A percentile compares a stretch with the other conserved stretches of the same genome.
Evolutionary conservation across 2,329 filamentous ascomycete genomes (phyloP).

Genomic region (Thyridium curvatum): DNA sequence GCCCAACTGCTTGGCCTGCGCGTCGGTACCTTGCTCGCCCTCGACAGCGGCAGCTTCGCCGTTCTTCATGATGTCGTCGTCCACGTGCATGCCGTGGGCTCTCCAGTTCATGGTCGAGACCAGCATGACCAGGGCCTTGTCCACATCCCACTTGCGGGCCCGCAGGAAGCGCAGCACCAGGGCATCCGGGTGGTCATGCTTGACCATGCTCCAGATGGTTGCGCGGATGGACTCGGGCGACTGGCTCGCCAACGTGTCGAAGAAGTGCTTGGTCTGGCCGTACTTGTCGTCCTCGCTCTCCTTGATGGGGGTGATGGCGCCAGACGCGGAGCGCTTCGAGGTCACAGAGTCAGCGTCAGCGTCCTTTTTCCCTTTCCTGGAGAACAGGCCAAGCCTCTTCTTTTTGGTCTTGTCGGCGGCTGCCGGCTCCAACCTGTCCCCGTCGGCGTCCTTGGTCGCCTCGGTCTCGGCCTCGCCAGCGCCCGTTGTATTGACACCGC

Average conservation of each 20-base stretch:
- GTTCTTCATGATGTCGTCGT: conserved; percentile 75
- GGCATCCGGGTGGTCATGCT: conserved; percentile 89
- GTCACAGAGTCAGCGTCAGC: conserved; percentile 34
- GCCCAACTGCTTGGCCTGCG: conserved; percentile 57
- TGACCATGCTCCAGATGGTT: conserved; percentile 90
- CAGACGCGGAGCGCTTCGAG: conserved; percentile 22
- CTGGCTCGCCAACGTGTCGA: conserved; percentile 70
- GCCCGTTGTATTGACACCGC: conserved; percentile 18
- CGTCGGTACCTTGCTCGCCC: conserved; percentile 48
- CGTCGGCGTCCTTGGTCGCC: conserved; percentile 14
- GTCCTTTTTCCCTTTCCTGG: conserved; percentile 52
- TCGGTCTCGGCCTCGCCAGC: conserved; percentile 12
- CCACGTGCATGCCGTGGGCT: conserved; percentile 73
- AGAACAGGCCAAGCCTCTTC: conserved; percentile 63
- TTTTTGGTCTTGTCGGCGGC: conserved; percentile 59
- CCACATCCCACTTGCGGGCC: conserved; percentile 92
- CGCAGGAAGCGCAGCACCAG: conserved; percentile 76
- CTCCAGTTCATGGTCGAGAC: conserved; percentile 94
- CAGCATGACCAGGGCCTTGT: conserved; percentile 89
- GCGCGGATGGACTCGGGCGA: conserved; percentile 71
- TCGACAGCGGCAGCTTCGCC: conserved; percentile 67
- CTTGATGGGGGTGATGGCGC: conserved; percentile 31
- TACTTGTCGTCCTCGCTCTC: conserved; percentile 77
- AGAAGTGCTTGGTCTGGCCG: conserved; percentile 80
- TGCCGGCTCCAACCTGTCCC: conserved; percentile 19